phyloP scores from a whole-genome alignment of 2,329 filamentous ascomycete species.

The Microdochium bolleyi region DNA sequence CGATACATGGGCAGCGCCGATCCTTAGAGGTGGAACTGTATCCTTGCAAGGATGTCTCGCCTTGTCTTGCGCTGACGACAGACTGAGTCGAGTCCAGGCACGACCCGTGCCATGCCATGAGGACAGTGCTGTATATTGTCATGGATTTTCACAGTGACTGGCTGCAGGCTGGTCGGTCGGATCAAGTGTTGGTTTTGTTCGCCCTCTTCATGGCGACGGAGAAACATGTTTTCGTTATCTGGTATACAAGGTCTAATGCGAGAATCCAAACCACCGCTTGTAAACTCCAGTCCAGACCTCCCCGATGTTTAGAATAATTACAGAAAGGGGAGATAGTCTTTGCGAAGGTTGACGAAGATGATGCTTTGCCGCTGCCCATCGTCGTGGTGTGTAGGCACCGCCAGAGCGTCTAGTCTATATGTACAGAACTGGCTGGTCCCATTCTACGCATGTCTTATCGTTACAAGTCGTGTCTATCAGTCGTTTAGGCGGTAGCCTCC shows the following conservation, averaged over 20 bases:
- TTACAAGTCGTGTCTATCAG: conserved; percentile 21
- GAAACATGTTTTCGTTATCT: conserved; percentile 1
- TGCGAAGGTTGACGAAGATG: not conserved
- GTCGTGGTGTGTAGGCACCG: conserved; percentile 10
- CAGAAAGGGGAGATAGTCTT: conserved; percentile 1
- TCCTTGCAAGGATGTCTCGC: no score
- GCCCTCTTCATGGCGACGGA: not conserved
- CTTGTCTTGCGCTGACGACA: no score
- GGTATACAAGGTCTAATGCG: not conserved
- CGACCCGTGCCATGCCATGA: no score
- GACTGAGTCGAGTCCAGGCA: no score
- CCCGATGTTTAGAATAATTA: not conserved
- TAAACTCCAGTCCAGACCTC: not conserved
- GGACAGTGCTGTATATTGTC: no score
- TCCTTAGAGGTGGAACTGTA: no score
- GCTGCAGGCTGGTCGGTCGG: not conserved
- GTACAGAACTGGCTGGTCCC: conserved; percentile 20
- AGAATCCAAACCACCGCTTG: conserved; percentile 1
- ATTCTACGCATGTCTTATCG: conserved; percentile 24
- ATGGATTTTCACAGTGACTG: no score
- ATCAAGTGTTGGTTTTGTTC: not conserved
- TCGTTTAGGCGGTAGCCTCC: conserved; percentile 60
- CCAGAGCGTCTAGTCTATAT: conserved; percentile 23
- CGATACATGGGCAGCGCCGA: no score
- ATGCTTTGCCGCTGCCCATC: not conserved